Evolutionary conservation across 164 flowering plant species (phyloP).

Genomic region (Santalum album): DNA sequence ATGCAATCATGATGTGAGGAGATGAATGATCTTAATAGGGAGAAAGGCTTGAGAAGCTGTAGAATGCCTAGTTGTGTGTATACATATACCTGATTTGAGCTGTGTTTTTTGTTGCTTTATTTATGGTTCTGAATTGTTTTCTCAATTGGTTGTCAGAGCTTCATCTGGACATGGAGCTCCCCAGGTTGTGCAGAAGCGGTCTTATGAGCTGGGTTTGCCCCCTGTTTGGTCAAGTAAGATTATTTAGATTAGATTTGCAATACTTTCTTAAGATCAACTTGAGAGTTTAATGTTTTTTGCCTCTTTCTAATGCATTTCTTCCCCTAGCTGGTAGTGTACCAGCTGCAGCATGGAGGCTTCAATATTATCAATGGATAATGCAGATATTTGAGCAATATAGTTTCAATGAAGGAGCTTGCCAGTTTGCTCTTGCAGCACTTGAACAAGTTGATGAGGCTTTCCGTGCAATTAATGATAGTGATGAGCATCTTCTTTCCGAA

Average conservation of each 20-base stretch:
- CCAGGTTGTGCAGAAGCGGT: constrained; percentile 57
- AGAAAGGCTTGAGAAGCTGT: no score
- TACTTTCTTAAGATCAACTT: neutral
- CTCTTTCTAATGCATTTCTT: neutral
- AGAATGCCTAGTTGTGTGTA: no score
- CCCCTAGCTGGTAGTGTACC: constrained; percentile 35
- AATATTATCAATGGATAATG: constrained; percentile 94
- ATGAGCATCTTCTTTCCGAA: constrained; percentile 28
- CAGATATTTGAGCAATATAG: constrained; percentile 85
- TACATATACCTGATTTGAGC: no score
- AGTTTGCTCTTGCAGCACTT: constrained; percentile 93
- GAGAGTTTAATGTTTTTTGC: no score
- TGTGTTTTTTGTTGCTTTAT: no score
- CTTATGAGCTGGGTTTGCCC: constrained; percentile 47
- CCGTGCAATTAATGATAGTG: constrained; percentile 15
- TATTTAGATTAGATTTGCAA: neutral
- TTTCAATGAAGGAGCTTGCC: constrained; percentile 79
- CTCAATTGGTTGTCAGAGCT: constrained; percentile 39
- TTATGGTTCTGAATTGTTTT: neutral
- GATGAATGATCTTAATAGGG: no score
- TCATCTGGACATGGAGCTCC: constrained; percentile 63
- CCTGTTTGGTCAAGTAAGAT: constrained; percentile 38
- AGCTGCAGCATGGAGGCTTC: constrained; percentile 73
- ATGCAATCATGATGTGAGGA: no score
- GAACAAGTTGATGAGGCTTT: constrained; percentile 92